Evolutionary conservation across 2,329 filamentous ascomycete genomes (phyloP).

Genomic region (Trichoderma koningiopsis): DNA sequence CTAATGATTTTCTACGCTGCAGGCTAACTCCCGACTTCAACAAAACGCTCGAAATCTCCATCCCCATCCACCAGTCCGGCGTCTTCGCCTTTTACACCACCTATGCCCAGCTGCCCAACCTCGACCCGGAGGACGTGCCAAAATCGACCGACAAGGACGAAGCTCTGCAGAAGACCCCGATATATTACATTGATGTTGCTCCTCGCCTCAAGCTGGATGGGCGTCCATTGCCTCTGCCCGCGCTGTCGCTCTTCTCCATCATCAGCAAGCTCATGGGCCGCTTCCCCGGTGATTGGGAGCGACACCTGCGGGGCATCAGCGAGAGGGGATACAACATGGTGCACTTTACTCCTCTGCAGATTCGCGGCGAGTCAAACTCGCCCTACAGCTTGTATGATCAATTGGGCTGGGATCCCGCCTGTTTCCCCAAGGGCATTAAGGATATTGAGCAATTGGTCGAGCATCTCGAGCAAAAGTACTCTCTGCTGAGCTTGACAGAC

Average conservation of each 20-base stretch:
- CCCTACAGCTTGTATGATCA: slow-evolving; percentile 97
- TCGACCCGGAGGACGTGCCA: slow-evolving; percentile 36
- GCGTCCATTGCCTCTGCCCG: slow-evolving; percentile 75
- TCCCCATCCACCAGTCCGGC: slow-evolving; percentile 80
- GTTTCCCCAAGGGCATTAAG: slow-evolving; percentile 82
- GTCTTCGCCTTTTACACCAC: slow-evolving; percentile 95
- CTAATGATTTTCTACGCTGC: background rate
- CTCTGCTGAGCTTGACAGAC: slow-evolving; percentile 85
- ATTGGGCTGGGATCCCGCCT: slow-evolving; percentile 76
- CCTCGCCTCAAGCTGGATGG: slow-evolving; percentile 76
- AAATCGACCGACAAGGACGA: slow-evolving; percentile 41
- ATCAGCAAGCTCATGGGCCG: slow-evolving; percentile 98
- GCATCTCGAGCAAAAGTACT: slow-evolving; percentile 82
- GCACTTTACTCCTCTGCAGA: slow-evolving; percentile 93
- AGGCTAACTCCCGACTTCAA: slow-evolving; percentile 93
- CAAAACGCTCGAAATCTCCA: slow-evolving; percentile 83
- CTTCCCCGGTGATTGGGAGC: slow-evolving; percentile 88
- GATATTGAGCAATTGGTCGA: slow-evolving; percentile 77
- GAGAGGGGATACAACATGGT: slow-evolving; percentile 97
- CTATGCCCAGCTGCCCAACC: slow-evolving; percentile 82
- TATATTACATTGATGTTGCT: slow-evolving; percentile 92
- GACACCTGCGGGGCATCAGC: slow-evolving; percentile 83
- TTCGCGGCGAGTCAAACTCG: slow-evolving; percentile 87
- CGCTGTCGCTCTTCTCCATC: slow-evolving; percentile 87
- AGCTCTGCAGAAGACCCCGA: slow-evolving; percentile 65